Conservation (phyloP, 352 stramenopile genomes). For the Globisporangium lucens region DNA sequence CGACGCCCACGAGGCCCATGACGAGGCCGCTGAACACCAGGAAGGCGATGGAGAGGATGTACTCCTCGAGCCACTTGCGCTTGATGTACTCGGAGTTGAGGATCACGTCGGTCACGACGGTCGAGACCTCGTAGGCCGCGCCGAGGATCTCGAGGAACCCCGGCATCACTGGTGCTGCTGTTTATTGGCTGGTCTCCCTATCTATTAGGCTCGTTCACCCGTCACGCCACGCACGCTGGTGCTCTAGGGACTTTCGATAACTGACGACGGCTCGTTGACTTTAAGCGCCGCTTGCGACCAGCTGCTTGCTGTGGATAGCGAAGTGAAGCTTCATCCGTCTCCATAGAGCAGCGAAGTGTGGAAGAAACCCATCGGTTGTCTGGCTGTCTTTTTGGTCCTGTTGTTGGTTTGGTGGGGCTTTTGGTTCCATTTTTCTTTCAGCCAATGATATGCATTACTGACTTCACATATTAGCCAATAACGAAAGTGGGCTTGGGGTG, state of each 20-base stretch:
- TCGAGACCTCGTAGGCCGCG: constrained; percentile 59
- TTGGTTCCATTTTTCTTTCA: not conserved
- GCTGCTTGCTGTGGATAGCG: not conserved
- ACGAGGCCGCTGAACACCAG: constrained; percentile 55
- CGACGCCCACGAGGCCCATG: constrained; percentile 58
- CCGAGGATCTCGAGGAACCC: constrained; percentile 34
- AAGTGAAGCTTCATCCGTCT: not conserved
- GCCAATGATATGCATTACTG: not conserved
- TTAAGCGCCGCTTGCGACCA: not conserved
- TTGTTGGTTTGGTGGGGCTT: not conserved
- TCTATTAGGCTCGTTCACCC: not conserved
- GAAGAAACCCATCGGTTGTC: not conserved
- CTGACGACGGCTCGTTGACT: not conserved
- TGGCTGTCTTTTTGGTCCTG: not conserved
- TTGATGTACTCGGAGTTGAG: constrained; percentile 77
- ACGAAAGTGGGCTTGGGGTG: not conserved
- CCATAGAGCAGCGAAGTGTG: not conserved
- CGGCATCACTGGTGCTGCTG: constrained; percentile 5
- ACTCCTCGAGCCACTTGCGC: constrained; percentile 67
- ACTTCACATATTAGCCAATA: not conserved
- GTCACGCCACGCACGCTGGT: not conserved
- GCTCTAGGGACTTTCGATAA: not conserved
- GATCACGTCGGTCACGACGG: constrained; percentile 66
- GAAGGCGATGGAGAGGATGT: constrained; percentile 68
- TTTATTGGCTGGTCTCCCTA: not conserved